A percentile compares a stretch with the other conserved stretches of the same genome.
Evolutionary conservation across 352 stramenopile species (phyloP).

Genomic region (Pythium insidiosum): DNA sequence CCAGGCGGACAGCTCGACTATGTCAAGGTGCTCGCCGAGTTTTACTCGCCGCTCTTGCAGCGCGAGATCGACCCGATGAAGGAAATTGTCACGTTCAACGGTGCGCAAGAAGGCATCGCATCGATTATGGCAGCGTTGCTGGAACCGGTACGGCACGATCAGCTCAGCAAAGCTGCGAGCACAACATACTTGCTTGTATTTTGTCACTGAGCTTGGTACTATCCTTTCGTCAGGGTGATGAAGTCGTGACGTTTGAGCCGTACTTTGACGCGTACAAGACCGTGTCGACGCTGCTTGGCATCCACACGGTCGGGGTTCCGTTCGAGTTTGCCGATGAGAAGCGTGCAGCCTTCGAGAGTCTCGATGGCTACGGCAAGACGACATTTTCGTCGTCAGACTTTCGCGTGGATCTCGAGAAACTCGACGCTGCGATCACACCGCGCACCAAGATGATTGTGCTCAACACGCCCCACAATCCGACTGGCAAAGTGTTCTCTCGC

Average conservation of each 20-base stretch:
- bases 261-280: slow-evolving; percentile 90
- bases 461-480: slow-evolving; percentile 99
- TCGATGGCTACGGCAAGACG: slow-evolving; percentile 3
- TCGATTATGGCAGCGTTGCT: slow-evolving; percentile 71
- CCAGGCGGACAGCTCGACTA: slow-evolving; percentile 75
- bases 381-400: slow-evolving; percentile 71
- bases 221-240: slow-evolving; percentile 39
- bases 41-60: slow-evolving; percentile 68
- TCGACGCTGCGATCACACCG: slow-evolving; percentile 83
- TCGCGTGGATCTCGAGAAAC: slow-evolving; percentile 73
- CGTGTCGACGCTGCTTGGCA: slow-evolving; percentile 72
- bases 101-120: slow-evolving; percentile 83
- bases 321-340: slow-evolving; percentile 51
- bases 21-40: slow-evolving; percentile 66
- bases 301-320: slow-evolving; percentile 64
- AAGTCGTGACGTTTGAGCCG: slow-evolving; percentile 85
- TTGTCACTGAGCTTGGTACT: neutral
- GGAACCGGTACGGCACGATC: slow-evolving; percentile 33
- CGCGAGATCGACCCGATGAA: slow-evolving; percentile 64
- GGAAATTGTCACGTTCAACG: slow-evolving; percentile 85
- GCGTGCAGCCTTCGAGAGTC: slow-evolving; percentile 26
- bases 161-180: no score
- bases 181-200: no score
- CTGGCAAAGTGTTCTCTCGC: slow-evolving; percentile 95
- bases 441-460: slow-evolving; percentile 95